A percentile compares a stretch with the other conserved stretches of the same genome.
Evolutionary conservation across 306 rosid genomes (phyloP).

Genomic region (Mimosa pudica): DNA sequence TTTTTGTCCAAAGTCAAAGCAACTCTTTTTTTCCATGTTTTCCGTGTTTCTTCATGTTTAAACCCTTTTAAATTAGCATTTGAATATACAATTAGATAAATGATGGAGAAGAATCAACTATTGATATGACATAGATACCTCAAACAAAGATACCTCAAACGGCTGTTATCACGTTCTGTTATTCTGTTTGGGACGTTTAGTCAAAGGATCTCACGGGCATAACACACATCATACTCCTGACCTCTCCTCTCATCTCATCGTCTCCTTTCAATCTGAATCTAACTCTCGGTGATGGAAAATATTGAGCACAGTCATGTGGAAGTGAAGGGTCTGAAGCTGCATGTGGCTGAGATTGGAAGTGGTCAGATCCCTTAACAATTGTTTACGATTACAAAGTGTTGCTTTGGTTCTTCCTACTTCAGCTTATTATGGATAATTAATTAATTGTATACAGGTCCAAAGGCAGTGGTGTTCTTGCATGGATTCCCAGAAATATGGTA

Average conservation of each 20-base stretch:
- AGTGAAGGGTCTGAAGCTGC: conserved; percentile 68
- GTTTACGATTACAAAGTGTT: background rate
- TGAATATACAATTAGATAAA: too few species aligned
- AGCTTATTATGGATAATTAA: background rate
- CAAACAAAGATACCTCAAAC: too few species aligned
- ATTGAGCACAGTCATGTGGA: conserved; percentile 57
- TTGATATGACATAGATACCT: too few species aligned
- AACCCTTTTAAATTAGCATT: too few species aligned
- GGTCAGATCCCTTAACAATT: conserved; percentile 5
- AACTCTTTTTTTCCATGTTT: too few species aligned
- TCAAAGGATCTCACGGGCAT: background rate
- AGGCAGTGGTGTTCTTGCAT: conserved; percentile 73
- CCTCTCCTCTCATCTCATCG: background rate
- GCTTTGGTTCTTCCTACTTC: background rate
- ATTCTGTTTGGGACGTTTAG: background rate
- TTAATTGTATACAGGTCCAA: conserved; percentile 44
- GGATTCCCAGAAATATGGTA: conserved; percentile 90
- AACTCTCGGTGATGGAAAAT: conserved; percentile 52
- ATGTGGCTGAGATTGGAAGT: conserved; percentile 67
- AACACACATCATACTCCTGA: background rate
- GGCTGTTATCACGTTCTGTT: too few species aligned
- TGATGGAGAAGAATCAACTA: too few species aligned
- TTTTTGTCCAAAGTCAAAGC: too few species aligned
- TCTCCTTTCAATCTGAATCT: background rate
- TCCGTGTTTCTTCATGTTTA: too few species aligned